Evolutionary conservation across 495 filamentous ascomycete species (phyloP), one percentile per base, ranked within the genome.

Genomic region (Talaromyces thailandensis): DNA sequence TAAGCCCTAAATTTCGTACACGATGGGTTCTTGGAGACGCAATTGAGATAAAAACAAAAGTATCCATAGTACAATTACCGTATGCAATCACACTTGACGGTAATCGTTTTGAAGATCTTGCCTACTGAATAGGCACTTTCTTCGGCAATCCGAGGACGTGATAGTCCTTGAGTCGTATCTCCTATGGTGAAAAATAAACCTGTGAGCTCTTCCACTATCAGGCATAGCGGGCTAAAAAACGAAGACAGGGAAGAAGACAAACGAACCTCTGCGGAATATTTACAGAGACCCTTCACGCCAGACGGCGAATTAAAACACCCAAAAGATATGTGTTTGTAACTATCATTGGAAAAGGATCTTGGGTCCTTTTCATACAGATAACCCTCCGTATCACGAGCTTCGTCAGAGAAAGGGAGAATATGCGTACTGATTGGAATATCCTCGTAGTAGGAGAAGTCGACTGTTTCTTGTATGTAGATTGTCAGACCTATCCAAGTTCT

Each of bases 91-190:
- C 24, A 14, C 12, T 55, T 55, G 45, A 50, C 0, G 2, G 28
- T 16, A 28, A 11, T 0, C 0, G 2, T 55, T 55, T 11, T 4
- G 16, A 26, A 1, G 0, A 23, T 53, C 50, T 25, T 26, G n/a
- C 12, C 23, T 55, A 55, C 51, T 55, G 26, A 29, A 24, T 24
- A 55, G 21, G 26, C 18, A 29, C 11, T 55, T 14, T 55, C 51
- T 16, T 55, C 51, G 3, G 51, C 23, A 55, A 26, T 55, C 21
- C 21, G 1, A n/a, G 26, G 26, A 35, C 18, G 0, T 57, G 7
- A n/a, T 57, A 57, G 5, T 57, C 55, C 29, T 57, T 57, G 28
- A 57, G 55, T 21, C 55, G 26, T n/a, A 57, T n/a, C 14, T 57
- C 55, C 55, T 57, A 12, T 21, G 14, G 26, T 23, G 52, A 56